Evolutionary conservation across 2,329 filamentous ascomycete species (phyloP).

Genomic region (Blastomyces silverae): DNA sequence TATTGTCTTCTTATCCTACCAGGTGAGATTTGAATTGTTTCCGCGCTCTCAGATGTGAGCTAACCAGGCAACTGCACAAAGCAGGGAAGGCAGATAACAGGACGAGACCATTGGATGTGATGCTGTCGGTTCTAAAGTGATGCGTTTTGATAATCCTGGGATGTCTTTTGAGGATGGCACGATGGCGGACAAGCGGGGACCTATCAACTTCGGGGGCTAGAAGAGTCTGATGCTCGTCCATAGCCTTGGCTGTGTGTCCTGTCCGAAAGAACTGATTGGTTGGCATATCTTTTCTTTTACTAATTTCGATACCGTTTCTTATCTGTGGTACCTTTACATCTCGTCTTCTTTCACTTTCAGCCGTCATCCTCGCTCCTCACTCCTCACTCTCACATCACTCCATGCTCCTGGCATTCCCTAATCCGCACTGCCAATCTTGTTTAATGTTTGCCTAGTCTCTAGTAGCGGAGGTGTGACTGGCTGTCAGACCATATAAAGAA

Average conservation of each 20-base stretch:
- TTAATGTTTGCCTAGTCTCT: background rate
- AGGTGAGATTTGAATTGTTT: background rate
- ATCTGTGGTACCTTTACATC: conserved; percentile 19
- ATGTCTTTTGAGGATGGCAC: background rate
- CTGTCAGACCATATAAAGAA: background rate
- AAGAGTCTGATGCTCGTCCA: background rate
- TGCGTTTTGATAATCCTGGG: background rate
- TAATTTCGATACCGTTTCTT: background rate
- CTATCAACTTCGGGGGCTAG: too few species aligned
- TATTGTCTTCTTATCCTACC: background rate
- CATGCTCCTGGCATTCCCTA: too few species aligned
- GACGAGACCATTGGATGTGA: background rate
- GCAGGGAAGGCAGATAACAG: background rate
- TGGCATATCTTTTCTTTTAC: conserved; percentile 3
- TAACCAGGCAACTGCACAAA: background rate
- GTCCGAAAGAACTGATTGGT: conserved; percentile 8
- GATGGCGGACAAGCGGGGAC: background rate
- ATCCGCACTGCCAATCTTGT: too few species aligned
- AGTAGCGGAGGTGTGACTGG: background rate
- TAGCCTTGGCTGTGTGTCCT: background rate
- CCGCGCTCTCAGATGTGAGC: background rate
- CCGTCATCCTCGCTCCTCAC: background rate
- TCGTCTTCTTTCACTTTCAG: background rate
- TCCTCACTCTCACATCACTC: too few species aligned
- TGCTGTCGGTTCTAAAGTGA: background rate